phyloP scores from a whole-genome alignment of 2,329 filamentous ascomycete species.

The Beauveria australis region DNA sequence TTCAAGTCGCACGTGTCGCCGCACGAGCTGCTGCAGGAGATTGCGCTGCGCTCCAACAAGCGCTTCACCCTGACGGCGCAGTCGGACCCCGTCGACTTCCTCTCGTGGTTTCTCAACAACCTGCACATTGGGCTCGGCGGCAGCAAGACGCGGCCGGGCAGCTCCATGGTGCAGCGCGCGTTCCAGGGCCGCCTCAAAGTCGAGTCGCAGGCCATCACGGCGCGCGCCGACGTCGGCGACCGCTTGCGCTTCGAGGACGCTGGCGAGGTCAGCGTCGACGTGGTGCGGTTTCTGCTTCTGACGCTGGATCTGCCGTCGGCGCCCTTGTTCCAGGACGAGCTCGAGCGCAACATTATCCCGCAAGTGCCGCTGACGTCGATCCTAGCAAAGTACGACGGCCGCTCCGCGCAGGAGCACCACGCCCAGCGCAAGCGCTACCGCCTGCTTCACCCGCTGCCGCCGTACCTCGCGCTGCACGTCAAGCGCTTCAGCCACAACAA shows the following conservation, averaged over 20 bases:
- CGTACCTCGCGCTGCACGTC: conserved; percentile 87
- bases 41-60: conserved; percentile 82
- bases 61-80: conserved; percentile 85
- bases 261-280: conserved; percentile 67
- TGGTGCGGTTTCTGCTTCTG: conserved; percentile 78
- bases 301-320: conserved; percentile 88
- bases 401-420: conserved; percentile 78
- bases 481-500: conserved; percentile 97
- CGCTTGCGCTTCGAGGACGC: conserved; percentile 89
- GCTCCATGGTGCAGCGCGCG: conserved; percentile 80
- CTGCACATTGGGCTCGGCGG: conserved; percentile 87
- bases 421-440: conserved; percentile 84
- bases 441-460: conserved; percentile 81
- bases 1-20: conserved; percentile 97
- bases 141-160: conserved; percentile 74
- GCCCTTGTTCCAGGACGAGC: conserved; percentile 90
- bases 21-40: conserved; percentile 92
- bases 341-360: conserved; percentile 93
- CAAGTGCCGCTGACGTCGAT: conserved; percentile 78
- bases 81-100: conserved; percentile 91
- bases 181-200: conserved; percentile 91
- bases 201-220: conserved; percentile 88
- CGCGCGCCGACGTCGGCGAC: conserved; percentile 79
- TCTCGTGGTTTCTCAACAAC: conserved; percentile 96
- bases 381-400: conserved; percentile 86